phyloP scores from a whole-genome alignment of 2,329 filamentous ascomycete species.

The Lachnellula subtilissima region DNA sequence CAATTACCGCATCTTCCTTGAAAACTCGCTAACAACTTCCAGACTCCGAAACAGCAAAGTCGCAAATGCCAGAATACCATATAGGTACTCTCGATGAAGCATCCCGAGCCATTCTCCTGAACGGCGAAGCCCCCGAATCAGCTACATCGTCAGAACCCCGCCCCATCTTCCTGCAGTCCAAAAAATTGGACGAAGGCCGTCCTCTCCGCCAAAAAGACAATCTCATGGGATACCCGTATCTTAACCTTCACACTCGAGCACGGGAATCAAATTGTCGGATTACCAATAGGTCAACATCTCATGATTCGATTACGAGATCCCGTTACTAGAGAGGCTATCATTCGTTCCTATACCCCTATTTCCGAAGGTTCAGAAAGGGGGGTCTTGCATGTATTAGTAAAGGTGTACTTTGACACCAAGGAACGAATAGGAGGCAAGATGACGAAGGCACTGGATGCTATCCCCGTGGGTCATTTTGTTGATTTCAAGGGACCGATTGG shows the following conservation, averaged over 20 bases:
- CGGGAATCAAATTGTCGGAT: slow-evolving; percentile 61
- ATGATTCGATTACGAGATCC: slow-evolving; percentile 78
- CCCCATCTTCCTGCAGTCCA: slow-evolving; percentile 64
- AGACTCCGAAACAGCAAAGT: slow-evolving; percentile 90
- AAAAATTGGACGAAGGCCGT: slow-evolving; percentile 69
- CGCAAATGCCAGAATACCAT: slow-evolving; percentile 83
- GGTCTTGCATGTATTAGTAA: slow-evolving; percentile 70
- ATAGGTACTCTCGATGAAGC: slow-evolving; percentile 69
- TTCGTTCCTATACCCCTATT: slow-evolving; percentile 82
- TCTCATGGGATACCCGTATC: slow-evolving; percentile 75
- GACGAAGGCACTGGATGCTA: slow-evolving; percentile 70
- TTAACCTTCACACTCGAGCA: slow-evolving; percentile 79
- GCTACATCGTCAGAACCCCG: slow-evolving; percentile 39
- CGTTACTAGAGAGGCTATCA: slow-evolving; percentile 64
- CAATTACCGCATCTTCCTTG: background rate
- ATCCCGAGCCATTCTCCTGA: slow-evolving; percentile 49
- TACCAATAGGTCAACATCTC: slow-evolving; percentile 81
- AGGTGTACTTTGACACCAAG: slow-evolving; percentile 66
- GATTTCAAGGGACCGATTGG: slow-evolving; percentile 88
- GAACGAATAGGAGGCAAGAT: slow-evolving; percentile 66
- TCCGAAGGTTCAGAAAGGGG: slow-evolving; percentile 60
- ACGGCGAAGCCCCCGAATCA: slow-evolving; percentile 35
- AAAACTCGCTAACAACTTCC: slow-evolving; percentile 27
- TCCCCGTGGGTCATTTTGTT: slow-evolving; percentile 67
- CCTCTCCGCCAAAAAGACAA: slow-evolving; percentile 60